phyloP scores from a whole-genome alignment of 495 filamentous ascomycete species.

The Penicillium simplicissimum region DNA sequence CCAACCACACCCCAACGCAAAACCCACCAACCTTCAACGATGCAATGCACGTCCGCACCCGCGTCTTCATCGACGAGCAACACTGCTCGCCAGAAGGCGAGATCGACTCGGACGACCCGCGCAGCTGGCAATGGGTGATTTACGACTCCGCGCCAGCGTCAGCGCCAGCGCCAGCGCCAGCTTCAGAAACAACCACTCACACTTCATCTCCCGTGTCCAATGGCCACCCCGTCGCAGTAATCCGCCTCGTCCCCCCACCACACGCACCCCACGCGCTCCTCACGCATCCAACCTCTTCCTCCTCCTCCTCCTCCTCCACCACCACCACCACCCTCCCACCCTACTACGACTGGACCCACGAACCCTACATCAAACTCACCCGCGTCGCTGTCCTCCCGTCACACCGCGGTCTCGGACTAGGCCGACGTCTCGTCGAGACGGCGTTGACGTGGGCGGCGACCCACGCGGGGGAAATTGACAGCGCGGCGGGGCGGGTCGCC shows the following conservation, averaged over 20 bases:
- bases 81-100: slow-evolving; percentile 65
- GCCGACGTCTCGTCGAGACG: slow-evolving; percentile 59
- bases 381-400: slow-evolving; percentile 66
- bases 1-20: slow-evolving; percentile 16
- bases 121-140: slow-evolving; percentile 80
- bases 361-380: slow-evolving; percentile 77
- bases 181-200: not conserved
- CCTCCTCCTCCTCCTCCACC: too few relatives aligned
- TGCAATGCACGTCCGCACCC: slow-evolving; percentile 73
- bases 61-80: slow-evolving; percentile 81
- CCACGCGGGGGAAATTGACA: slow-evolving; percentile 52
- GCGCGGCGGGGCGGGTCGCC: slow-evolving; percentile 27
- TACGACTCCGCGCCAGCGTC: slow-evolving; percentile 44
- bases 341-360: slow-evolving; percentile 41
- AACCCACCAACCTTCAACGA: slow-evolving; percentile 66
- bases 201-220: not conserved
- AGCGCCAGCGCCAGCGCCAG: not conserved
- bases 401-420: slow-evolving; percentile 65
- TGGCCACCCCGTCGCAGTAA: slow-evolving; percentile 57
- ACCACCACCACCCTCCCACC: not conserved
- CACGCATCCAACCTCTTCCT: slow-evolving; percentile 24
- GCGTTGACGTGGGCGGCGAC: slow-evolving; percentile 61
- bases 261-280: slow-evolving; percentile 58
- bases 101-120: slow-evolving; percentile 74
- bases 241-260: slow-evolving; percentile 78